phyloP scores from a whole-genome alignment of 2,329 filamentous ascomycete genomes.

The Chrysoporthe puriensis region DNA sequence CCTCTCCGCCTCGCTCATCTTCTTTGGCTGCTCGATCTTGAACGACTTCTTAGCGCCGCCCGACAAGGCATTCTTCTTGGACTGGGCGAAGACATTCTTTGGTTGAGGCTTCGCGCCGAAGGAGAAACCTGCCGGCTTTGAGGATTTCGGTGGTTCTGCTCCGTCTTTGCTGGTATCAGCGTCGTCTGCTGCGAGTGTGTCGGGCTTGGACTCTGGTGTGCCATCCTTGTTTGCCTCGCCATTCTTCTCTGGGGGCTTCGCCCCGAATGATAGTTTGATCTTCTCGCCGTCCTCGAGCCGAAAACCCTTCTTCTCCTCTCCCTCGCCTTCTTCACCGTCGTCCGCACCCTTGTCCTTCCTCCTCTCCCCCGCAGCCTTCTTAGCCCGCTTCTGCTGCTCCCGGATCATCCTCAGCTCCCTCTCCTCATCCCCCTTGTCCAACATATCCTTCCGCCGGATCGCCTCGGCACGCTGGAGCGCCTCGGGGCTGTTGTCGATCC shows the following conservation, averaged over 20 bases:
- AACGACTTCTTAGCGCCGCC: slow-evolving; percentile 63
- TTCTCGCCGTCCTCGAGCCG: slow-evolving; percentile 74
- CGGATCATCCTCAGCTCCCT: slow-evolving; percentile 80
- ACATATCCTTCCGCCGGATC: slow-evolving; percentile 78
- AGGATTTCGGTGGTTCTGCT: slow-evolving; percentile 19
- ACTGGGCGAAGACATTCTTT: slow-evolving; percentile 75
- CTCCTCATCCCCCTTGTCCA: slow-evolving; percentile 90
- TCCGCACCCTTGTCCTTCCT: slow-evolving; percentile 42
- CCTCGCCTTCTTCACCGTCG: slow-evolving; percentile 47
- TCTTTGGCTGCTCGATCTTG: slow-evolving; percentile 68
- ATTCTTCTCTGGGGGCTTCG: slow-evolving; percentile 38
- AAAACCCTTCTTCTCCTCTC: slow-evolving; percentile 50
- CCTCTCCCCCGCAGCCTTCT: slow-evolving; percentile 57
- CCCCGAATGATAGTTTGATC: slow-evolving; percentile 71
- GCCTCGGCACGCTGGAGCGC: slow-evolving; percentile 80
- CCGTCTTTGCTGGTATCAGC: slow-evolving; percentile 31
- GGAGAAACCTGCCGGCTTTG: slow-evolving; percentile 64
- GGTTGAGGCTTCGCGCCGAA: slow-evolving; percentile 64
- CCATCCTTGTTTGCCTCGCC: slow-evolving; percentile 30
- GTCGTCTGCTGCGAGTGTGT: slow-evolving; percentile 28
- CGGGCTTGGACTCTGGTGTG: slow-evolving; percentile 16
- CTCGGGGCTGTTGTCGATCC: slow-evolving; percentile 91
- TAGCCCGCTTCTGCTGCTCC: slow-evolving; percentile 81
- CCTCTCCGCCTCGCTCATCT: slow-evolving; percentile 84
- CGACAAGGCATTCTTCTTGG: slow-evolving; percentile 70